Conservation (phyloP, 805 yeast species). For the Myxozyma neotropica region DNA sequence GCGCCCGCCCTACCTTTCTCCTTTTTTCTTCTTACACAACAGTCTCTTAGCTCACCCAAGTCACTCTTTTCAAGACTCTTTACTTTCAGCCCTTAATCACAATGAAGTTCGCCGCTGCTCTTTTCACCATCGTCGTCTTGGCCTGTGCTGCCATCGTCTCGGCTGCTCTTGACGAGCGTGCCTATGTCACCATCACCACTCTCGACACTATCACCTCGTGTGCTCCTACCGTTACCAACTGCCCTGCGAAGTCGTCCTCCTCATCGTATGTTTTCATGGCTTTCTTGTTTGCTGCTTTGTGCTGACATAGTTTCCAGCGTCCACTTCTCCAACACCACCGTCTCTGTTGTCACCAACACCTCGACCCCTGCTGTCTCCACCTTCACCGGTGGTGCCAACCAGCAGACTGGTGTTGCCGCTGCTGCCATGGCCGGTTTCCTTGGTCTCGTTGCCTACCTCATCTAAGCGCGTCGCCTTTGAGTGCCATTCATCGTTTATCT, state of each 20-base stretch:
- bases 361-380: conserved; percentile 34
- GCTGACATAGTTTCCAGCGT: conserved; percentile 5
- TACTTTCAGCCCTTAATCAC: not conserved
- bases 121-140: conserved; percentile 20
- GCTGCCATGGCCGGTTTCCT: conserved; percentile 36
- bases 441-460: conserved; percentile 37
- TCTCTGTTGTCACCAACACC: conserved; percentile 31
- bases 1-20: conserved; percentile 1
- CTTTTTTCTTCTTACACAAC: not conserved
- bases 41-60: conserved; percentile 18
- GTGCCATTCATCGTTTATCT: not conserved
- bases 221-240: conserved; percentile 51
- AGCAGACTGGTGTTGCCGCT: conserved; percentile 28
- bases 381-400: conserved; percentile 34
- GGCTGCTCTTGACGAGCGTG: conserved; percentile 32
- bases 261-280: conserved; percentile 16
- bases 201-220: conserved; percentile 54
- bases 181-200: conserved; percentile 42
- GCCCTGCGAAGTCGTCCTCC: conserved; percentile 44
- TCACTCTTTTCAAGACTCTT: conserved; percentile 24
- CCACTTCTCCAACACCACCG: conserved; percentile 24
- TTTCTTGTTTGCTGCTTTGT: not conserved
- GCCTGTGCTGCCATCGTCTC: conserved; percentile 29
- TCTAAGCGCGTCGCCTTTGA: conserved; percentile 13
- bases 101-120: conserved; percentile 36